These are phyloP conservation scores for Lactarius pseudohatsudake DNA, from an alignment of 768 basidiomycete genomes.

Conservation along the genomic window DNA sequence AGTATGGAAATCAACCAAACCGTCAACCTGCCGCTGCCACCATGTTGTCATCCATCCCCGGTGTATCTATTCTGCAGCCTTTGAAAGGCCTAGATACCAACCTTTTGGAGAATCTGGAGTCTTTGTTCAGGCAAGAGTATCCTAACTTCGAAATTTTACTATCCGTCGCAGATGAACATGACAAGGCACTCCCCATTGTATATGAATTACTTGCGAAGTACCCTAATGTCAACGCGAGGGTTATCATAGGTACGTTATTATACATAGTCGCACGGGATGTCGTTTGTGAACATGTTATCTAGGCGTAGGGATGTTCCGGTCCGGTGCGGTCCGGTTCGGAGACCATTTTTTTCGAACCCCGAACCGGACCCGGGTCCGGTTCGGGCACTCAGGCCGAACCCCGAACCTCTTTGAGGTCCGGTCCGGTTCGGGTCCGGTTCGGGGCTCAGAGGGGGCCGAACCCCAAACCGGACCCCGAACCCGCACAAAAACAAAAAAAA, in stretches of 20 bases:
- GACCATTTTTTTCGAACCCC: too few relatives aligned
- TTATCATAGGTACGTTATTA: constrained; percentile 67
- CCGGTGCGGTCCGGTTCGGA: too few relatives aligned
- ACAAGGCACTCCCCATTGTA: constrained; percentile 86
- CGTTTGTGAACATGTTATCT: background rate
- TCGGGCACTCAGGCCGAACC: too few relatives aligned
- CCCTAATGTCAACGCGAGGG: constrained; percentile 64
- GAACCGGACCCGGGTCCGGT: too few relatives aligned
- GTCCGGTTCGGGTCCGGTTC: too few relatives aligned
- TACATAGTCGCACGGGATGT: background rate
- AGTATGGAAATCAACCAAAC: constrained; percentile 67
- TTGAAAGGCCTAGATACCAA: constrained; percentile 95
- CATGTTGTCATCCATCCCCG: too few relatives aligned
- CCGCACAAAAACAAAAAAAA: too few relatives aligned
- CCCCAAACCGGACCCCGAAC: too few relatives aligned
- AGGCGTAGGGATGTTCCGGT: too few relatives aligned
- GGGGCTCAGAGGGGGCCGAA: too few relatives aligned
- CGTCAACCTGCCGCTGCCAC: constrained; percentile 55
- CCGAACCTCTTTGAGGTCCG: too few relatives aligned
- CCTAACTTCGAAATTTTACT: constrained; percentile 89
- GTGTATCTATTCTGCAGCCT: constrained; percentile 94
- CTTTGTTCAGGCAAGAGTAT: constrained; percentile 90
- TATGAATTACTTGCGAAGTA: constrained; percentile 75
- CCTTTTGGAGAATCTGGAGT: constrained; percentile 93
- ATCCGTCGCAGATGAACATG: constrained; percentile 83